These are phyloP conservation scores for Avena eriantha DNA, from an alignment of 176 grass and related monocot genomes.

Conservation along the genomic window DNA sequence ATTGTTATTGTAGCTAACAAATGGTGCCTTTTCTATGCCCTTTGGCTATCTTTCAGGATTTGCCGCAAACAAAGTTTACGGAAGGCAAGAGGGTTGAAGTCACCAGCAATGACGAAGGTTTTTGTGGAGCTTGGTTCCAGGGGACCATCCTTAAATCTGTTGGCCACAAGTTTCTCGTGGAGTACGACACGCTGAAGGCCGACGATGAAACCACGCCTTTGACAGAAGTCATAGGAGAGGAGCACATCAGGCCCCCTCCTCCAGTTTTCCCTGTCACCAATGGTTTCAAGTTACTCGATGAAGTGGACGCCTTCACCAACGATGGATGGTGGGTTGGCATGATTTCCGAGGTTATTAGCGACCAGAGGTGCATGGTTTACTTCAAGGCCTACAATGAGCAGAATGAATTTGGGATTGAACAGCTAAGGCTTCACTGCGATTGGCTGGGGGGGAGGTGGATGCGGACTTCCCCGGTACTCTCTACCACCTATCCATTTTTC, in stretches of 20 bases:
- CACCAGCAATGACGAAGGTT: conserved; percentile 77
- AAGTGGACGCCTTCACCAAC: conserved; percentile 82
- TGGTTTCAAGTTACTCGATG: conserved; percentile 69
- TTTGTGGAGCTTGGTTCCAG: conserved; percentile 69
- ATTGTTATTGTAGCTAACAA: conserved; percentile 1
- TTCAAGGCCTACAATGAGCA: conserved; percentile 83
- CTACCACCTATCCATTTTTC: conserved; percentile 18
- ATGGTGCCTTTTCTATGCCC: background rate
- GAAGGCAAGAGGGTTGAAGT: conserved; percentile 65
- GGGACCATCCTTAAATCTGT: conserved; percentile 58
- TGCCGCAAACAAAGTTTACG: conserved; percentile 39
- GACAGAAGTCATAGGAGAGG: conserved; percentile 62
- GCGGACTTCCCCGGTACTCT: conserved; percentile 53
- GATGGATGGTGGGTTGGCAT: conserved; percentile 90
- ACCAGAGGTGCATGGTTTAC: conserved; percentile 66
- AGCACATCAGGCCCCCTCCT: conserved; percentile 64
- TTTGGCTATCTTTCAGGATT: conserved; percentile 50
- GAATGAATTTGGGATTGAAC: conserved; percentile 52
- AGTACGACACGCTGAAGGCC: conserved; percentile 64
- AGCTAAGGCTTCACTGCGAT: conserved; percentile 74
- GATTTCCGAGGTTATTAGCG: conserved; percentile 63
- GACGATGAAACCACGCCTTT: conserved; percentile 64
- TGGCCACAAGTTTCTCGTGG: conserved; percentile 55
- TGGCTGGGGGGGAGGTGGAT: conserved; percentile 82
- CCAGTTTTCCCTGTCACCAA: conserved; percentile 31